Evolutionary conservation across 305 asterid genomes (phyloP).

Genomic region (Euphrasia arctica): DNA sequence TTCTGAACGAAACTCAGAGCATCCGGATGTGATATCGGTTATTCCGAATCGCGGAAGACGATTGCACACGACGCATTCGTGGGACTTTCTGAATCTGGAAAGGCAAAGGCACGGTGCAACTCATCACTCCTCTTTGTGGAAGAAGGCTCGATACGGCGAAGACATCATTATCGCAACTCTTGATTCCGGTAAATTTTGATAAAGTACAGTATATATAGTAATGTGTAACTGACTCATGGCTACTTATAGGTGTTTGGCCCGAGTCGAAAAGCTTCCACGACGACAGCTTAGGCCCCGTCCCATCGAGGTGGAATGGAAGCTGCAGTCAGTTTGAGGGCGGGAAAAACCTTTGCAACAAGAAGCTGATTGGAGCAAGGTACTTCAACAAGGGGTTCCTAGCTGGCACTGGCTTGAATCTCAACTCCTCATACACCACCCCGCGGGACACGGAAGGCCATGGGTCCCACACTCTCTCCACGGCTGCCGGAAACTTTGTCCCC

Average conservation of each 20-base stretch:
- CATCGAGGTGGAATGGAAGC: conserved; percentile 68
- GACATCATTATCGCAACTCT: conserved; percentile 60
- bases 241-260: conserved; percentile 61
- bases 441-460: conserved; percentile 5
- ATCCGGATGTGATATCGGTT: conserved; percentile 57
- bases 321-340: conserved; percentile 37
- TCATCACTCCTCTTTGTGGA: conserved; percentile 46
- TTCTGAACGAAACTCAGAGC: conserved; percentile 43
- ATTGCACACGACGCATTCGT: conserved; percentile 75
- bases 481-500: background rate
- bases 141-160: conserved; percentile 56
- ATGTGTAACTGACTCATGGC: background rate
- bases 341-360: conserved; percentile 49
- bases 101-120: conserved; percentile 35
- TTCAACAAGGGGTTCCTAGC: conserved; percentile 3
- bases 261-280: conserved; percentile 66
- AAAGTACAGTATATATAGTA: background rate
- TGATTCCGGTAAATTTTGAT: conserved; percentile 51
- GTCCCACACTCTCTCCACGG: conserved; percentile 1
- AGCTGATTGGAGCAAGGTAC: conserved; percentile 11
- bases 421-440: background rate
- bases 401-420: background rate
- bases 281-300: conserved; percentile 56
- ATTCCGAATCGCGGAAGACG: conserved; percentile 37
- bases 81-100: conserved; percentile 70